These are phyloP conservation scores for Pistacia integerrima DNA, from an alignment of 345 rosid species.

Conservation along the genomic window DNA sequence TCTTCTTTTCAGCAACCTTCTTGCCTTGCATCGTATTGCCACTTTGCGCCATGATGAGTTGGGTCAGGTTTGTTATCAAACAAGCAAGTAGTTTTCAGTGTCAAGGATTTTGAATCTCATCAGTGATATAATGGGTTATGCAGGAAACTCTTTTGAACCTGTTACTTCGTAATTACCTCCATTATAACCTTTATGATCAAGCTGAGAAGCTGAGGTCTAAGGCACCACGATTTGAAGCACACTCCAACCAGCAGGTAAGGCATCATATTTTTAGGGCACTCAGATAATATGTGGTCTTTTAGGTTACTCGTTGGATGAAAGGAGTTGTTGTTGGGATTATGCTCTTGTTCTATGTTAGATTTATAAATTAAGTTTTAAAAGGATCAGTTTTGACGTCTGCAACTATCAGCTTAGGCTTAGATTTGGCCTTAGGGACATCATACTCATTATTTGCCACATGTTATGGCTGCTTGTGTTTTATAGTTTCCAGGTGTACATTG, in stretches of 20 bases:
- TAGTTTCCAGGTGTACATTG: neutral
- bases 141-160: slow-evolving; percentile 93
- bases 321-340: neutral
- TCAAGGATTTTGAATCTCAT: slow-evolving; percentile 23
- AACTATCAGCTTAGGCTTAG: neutral
- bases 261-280: neutral
- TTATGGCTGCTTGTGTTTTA: slow-evolving; percentile 7
- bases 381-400: neutral
- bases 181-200: slow-evolving; percentile 82
- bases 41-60: slow-evolving; percentile 88
- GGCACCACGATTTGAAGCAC: slow-evolving; percentile 92
- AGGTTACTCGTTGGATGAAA: neutral
- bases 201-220: slow-evolving; percentile 91
- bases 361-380: neutral
- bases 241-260: slow-evolving; percentile 84
- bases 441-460: neutral
- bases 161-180: slow-evolving; percentile 81
- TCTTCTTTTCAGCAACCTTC: slow-evolving; percentile 56
- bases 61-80: slow-evolving; percentile 61
- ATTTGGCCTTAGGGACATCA: neutral
- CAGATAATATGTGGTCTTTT: neutral
- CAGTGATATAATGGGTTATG: slow-evolving; percentile 24
- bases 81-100: neutral
- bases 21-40: slow-evolving; percentile 79
- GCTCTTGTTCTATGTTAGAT: neutral